A percentile compares a stretch with the other conserved stretches of the same genome.
These are phyloP conservation scores for Cordyceps pruinosa DNA, from an alignment of 2,329 filamentous ascomycete species.

Conservation along the genomic window DNA sequence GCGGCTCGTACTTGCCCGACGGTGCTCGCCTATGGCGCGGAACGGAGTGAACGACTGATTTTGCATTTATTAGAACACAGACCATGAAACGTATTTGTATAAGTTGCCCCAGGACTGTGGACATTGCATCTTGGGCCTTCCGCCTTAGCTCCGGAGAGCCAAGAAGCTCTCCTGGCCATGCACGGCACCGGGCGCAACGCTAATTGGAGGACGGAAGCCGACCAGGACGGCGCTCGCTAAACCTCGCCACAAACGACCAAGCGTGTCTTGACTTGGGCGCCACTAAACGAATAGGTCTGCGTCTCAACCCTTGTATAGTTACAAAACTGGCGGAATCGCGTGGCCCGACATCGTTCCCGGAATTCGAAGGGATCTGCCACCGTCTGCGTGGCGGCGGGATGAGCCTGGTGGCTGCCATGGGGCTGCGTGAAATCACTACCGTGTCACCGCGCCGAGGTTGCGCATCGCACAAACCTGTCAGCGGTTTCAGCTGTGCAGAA, in stretches of 20 bases:
- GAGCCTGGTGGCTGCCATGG: not conserved
- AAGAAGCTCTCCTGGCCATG: not conserved
- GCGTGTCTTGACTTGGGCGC: not conserved
- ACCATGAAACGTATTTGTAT: not conserved
- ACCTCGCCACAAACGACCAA: constrained; percentile 2
- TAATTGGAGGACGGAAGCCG: not conserved
- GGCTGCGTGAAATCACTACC: not conserved
- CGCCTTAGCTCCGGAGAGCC: not conserved
- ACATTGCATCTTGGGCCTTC: not conserved
- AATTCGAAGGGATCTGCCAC: not conserved
- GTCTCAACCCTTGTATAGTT: not conserved
- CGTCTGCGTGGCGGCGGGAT: not conserved
- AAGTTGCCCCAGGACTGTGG: not conserved
- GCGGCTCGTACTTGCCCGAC: not conserved
- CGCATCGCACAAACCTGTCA: not conserved
- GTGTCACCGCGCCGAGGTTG: not conserved
- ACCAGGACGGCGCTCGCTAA: not conserved
- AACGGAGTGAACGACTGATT: no score
- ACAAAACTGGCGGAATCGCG: not conserved
- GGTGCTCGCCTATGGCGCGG: not conserved
- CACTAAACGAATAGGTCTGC: not conserved
- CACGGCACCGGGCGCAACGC: not conserved
- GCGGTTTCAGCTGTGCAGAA: constrained; percentile 7
- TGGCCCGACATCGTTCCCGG: not conserved
- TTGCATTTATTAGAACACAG: no score